Conservation (phyloP, 805 yeast genomes). For the Candida nonsorbophila region DNA sequence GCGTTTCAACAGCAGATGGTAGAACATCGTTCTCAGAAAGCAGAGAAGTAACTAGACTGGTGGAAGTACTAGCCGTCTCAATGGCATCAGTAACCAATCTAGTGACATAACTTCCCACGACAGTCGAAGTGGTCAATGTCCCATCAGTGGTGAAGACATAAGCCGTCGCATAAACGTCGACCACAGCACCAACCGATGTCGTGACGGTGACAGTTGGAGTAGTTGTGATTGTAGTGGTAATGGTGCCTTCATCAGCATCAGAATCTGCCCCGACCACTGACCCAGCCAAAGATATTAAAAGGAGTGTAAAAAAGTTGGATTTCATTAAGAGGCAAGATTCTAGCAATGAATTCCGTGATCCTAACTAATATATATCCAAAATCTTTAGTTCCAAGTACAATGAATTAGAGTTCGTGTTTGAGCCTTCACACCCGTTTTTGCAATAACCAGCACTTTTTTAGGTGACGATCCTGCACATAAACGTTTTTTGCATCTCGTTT, state of each 20-base stretch:
- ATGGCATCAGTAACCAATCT: conserved; percentile 2
- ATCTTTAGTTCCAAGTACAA: too few species aligned
- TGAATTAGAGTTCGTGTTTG: too few species aligned
- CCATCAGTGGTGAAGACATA: conserved; percentile 29
- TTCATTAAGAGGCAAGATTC: background rate
- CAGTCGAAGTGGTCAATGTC: conserved; percentile 15
- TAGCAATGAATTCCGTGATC: background rate
- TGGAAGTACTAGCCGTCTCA: background rate
- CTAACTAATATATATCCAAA: too few species aligned
- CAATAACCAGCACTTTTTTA: too few species aligned
- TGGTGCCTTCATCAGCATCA: conserved; percentile 6
- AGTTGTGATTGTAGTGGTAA: conserved; percentile 18
- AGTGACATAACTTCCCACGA: conserved; percentile 8
- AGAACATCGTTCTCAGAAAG: conserved; percentile 1
- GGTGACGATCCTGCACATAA: too few species aligned
- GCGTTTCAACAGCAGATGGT: conserved; percentile 1
- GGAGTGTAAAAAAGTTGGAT: conserved; percentile 7
- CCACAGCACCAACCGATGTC: conserved; percentile 21
- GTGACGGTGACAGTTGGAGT: conserved; percentile 27
- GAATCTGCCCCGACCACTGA: background rate
- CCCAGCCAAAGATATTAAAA: conserved; percentile 9
- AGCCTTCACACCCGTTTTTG: too few species aligned
- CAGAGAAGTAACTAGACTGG: background rate
- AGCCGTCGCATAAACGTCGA: conserved; percentile 19
- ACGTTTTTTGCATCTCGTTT: too few species aligned